phyloP scores from a whole-genome alignment of 2,329 filamentous ascomycete species.

The Microcyclospora pomicola region DNA sequence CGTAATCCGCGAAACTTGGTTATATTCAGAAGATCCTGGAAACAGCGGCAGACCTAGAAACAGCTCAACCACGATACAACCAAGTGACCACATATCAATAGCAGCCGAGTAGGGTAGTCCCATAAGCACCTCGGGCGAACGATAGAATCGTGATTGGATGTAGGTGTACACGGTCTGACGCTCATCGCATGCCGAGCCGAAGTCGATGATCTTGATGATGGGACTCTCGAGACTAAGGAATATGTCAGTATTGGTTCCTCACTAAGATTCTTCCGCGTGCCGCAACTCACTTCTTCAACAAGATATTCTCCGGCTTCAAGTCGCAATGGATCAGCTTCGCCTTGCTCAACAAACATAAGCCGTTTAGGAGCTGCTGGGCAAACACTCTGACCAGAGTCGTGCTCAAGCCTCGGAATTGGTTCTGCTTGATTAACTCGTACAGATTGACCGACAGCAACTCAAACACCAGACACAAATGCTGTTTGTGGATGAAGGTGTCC shows the following conservation, averaged over 20 bases:
- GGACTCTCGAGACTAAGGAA: constrained; percentile 66
- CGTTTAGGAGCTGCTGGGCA: constrained; percentile 89
- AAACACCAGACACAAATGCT: constrained; percentile 93
- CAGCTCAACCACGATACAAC: constrained; percentile 94
- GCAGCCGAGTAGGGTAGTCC: constrained; percentile 94
- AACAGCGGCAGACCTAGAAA: constrained; percentile 91
- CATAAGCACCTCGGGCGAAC: constrained; percentile 89
- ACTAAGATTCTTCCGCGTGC: not conserved
- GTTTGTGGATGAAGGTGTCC: constrained; percentile 94
- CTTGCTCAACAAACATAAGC: constrained; percentile 83
- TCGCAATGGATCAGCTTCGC: constrained; percentile 96
- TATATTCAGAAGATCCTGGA: constrained; percentile 95
- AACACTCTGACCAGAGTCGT: constrained; percentile 95
- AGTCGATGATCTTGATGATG: constrained; percentile 99
- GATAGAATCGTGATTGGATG: constrained; percentile 95
- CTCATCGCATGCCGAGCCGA: constrained; percentile 95
- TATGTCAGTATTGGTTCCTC: constrained; percentile 1
- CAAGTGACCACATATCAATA: constrained; percentile 99
- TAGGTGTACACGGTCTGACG: constrained; percentile 98
- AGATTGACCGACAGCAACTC: constrained; percentile 93
- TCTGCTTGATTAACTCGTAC: constrained; percentile 98
- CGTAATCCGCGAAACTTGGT: constrained; percentile 90
- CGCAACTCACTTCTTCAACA: constrained; percentile 67
- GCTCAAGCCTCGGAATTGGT: constrained; percentile 93
- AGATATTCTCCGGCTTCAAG: constrained; percentile 93